Conservation (phyloP, 2,329 filamentous ascomycete genomes). For the Aspergillus tanneri region DNA sequence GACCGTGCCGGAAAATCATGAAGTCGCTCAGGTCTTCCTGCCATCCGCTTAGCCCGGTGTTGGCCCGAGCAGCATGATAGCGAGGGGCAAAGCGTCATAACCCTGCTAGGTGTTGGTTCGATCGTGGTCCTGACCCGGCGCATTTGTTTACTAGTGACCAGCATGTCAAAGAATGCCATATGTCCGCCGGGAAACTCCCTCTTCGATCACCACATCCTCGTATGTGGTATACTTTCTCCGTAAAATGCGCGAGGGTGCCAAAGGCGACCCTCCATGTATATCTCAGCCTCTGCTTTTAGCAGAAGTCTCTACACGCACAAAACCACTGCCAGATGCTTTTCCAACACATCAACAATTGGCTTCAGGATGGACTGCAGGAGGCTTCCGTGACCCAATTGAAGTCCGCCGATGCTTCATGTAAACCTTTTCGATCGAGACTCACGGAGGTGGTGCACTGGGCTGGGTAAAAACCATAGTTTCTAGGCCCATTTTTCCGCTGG, state of each 20-base stretch:
- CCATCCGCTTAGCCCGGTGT: background rate
- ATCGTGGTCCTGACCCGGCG: background rate
- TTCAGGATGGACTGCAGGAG: no score
- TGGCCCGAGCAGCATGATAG: background rate
- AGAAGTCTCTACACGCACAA: no score
- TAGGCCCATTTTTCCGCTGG: no score
- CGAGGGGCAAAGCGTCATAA: conserved; percentile 2
- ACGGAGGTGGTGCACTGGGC: no score
- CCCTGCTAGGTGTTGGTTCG: background rate
- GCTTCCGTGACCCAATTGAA: no score
- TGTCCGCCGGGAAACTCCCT: conserved; percentile 11
- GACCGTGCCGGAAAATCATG: conserved; percentile 5
- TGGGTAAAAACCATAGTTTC: no score
- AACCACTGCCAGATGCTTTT: no score
- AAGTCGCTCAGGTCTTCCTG: background rate
- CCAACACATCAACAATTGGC: no score
- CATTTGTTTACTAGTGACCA: conserved; percentile 11
- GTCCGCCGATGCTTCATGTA: no score
- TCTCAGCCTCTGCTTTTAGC: background rate
- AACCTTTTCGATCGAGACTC: no score
- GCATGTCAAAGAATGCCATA: conserved; percentile 11
- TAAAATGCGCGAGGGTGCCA: background rate
- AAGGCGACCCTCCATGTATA: background rate
- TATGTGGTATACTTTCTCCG: background rate
- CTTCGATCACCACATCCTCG: conserved; percentile 5